These are phyloP conservation scores for Mucor sp. DNA, from an alignment of 371 early-diverging fungal species.

Conservation along the genomic window DNA sequence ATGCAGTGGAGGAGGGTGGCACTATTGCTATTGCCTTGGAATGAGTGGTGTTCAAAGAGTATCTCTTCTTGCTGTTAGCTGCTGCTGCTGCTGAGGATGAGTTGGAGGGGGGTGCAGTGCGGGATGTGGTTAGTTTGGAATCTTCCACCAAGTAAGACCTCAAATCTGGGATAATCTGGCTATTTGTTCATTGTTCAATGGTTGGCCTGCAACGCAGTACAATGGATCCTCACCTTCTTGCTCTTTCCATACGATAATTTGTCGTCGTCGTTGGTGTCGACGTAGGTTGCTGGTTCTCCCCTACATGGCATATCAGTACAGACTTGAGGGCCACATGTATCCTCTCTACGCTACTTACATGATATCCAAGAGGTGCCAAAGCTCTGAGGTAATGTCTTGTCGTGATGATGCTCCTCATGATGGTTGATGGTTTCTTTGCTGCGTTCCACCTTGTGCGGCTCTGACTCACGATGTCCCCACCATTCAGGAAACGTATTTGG, in stretches of 20 bases:
- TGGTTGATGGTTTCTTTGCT: background rate
- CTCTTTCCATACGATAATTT: slow-evolving; percentile 12
- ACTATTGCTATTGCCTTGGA: background rate
- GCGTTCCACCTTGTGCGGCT: slow-evolving; percentile 4
- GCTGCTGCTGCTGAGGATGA: background rate
- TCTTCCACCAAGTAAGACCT: slow-evolving; percentile 13
- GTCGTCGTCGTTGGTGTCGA: background rate
- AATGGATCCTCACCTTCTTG: slow-evolving; percentile 13
- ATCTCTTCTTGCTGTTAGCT: slow-evolving; percentile 4
- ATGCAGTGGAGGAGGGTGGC: background rate
- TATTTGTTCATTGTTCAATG: background rate
- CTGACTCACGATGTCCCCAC: slow-evolving; percentile 41
- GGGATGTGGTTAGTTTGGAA: background rate
- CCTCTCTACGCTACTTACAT: background rate
- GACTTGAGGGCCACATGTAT: background rate
- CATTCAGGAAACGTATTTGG: slow-evolving; percentile 47
- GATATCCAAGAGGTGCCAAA: slow-evolving; percentile 11
- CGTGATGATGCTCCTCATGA: background rate
- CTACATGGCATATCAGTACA: background rate
- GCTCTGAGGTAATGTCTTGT: background rate
- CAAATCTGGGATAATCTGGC: slow-evolving; percentile 28
- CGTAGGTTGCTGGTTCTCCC: slow-evolving; percentile 1
- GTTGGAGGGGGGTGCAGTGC: slow-evolving; percentile 1
- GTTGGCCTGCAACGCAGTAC: background rate
- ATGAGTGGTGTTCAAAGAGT: background rate